Conservation (phyloP, 177 flowering plant genomes). For the Vitis hybrid region DNA sequence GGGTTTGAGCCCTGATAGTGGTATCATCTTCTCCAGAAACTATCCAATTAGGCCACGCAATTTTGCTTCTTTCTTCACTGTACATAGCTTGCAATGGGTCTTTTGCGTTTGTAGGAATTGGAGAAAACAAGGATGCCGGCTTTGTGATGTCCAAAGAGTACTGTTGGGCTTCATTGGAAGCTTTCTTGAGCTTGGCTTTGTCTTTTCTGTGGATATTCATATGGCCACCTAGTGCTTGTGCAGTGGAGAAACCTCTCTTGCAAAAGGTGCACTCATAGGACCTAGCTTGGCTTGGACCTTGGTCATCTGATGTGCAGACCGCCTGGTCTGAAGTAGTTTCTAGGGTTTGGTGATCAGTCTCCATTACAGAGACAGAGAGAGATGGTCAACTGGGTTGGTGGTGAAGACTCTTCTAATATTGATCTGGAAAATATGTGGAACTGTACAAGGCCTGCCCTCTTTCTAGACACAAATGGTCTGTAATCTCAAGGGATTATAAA, state of each 20-base stretch:
- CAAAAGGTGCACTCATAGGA: constrained; percentile 49
- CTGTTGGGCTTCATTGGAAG: neutral
- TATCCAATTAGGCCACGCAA: neutral
- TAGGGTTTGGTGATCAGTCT: constrained; percentile 9
- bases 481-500: too few relatives aligned
- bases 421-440: neutral
- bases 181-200: constrained; percentile 37
- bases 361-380: constrained; percentile 7
- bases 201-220: constrained; percentile 59
- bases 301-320: constrained; percentile 5
- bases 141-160: constrained; percentile 9
- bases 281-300: constrained; percentile 16
- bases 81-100: neutral
- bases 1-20: constrained; percentile 2
- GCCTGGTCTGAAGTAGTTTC: constrained; percentile 8
- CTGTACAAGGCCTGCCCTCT: constrained; percentile 12
- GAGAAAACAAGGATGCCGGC: neutral
- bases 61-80: constrained; percentile 2
- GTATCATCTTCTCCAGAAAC: neutral
- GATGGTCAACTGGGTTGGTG: constrained; percentile 13
- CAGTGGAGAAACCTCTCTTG: constrained; percentile 54
- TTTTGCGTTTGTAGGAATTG: neutral
- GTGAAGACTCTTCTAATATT: neutral
- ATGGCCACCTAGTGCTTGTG: constrained; percentile 58
- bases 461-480: too few relatives aligned